phyloP scores from a whole-genome alignment of 1,284 basidiomycete genomes.

The Puccinia sorghi region DNA sequence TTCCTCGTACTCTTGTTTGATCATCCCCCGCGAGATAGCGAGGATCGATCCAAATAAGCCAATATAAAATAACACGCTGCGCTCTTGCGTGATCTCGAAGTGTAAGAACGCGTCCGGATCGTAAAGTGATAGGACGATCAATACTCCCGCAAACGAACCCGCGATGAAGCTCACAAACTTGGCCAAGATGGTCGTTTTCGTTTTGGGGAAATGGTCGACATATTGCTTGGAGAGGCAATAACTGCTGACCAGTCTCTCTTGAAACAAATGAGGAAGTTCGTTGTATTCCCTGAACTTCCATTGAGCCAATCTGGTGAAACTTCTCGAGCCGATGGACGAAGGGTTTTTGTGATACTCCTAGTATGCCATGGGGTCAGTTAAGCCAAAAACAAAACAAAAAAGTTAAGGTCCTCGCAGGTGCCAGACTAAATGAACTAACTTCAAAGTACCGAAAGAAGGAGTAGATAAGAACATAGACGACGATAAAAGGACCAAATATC shows the following conservation, averaged over 20 bases:
- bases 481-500: constrained; percentile 93
- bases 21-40: constrained; percentile 87
- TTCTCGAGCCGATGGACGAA: constrained; percentile 83
- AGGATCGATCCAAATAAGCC: constrained; percentile 82
- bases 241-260: constrained; percentile 78
- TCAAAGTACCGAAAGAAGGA: constrained; percentile 99
- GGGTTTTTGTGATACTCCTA: constrained; percentile 97
- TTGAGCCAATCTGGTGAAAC: constrained; percentile 89
- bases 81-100: constrained; percentile 89
- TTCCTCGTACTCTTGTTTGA: constrained; percentile 71
- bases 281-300: constrained; percentile 99
- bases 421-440: constrained; percentile 26
- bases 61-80: constrained; percentile 90
- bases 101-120: constrained; percentile 79
- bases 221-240: constrained; percentile 90
- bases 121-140: constrained; percentile 82
- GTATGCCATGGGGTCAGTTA: background rate
- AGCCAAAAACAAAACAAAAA: background rate
- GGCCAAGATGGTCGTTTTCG: constrained; percentile 71
- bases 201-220: constrained; percentile 96
- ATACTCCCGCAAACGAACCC: constrained; percentile 92
- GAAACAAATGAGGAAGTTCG: constrained; percentile 90
- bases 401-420: background rate
- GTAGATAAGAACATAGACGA: constrained; percentile 93
- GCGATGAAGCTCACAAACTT: constrained; percentile 94